phyloP scores from a whole-genome alignment of 805 yeast genomes.

The Candida ipomoeae region DNA sequence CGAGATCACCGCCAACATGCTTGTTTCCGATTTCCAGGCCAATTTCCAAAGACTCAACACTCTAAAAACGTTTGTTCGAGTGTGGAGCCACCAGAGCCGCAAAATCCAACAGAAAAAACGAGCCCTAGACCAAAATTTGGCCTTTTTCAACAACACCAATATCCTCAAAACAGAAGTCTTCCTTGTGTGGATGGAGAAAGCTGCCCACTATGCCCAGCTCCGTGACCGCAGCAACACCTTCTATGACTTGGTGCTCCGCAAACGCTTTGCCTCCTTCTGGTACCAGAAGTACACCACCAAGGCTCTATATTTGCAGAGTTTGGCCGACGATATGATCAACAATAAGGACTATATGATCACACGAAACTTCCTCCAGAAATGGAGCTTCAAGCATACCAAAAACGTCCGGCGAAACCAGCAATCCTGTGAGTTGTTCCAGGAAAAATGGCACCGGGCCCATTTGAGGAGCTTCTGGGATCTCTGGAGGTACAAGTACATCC shows the following conservation, averaged over 20 bases:
- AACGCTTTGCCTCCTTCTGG: conserved; percentile 32
- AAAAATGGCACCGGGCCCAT: conserved; percentile 29
- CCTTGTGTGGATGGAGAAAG: conserved; percentile 11
- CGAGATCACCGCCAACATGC: conserved; percentile 18
- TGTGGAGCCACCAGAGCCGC: conserved; percentile 7
- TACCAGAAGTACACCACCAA: conserved; percentile 27
- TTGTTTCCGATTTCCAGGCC: conserved; percentile 18
- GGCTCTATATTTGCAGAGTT: conserved; percentile 22
- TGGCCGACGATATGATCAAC: conserved; percentile 28
- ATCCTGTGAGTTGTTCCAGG: conserved; percentile 30
- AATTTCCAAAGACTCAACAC: conserved; percentile 7
- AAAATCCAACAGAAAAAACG: background rate
- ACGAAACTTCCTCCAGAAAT: conserved; percentile 26
- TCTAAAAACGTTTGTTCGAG: conserved; percentile 1
- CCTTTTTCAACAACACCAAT: conserved; percentile 7
- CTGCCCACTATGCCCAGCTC: background rate
- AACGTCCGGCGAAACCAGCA: conserved; percentile 31
- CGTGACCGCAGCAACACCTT: conserved; percentile 5
- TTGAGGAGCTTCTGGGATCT: conserved; percentile 32
- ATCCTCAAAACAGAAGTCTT: conserved; percentile 8
- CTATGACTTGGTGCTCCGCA: conserved; percentile 12
- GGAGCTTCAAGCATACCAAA: conserved; percentile 37
- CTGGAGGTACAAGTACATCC: conserved; percentile 29
- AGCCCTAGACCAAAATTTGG: conserved; percentile 6
- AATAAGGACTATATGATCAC: conserved; percentile 25